Base-by-base conservation (phyloP, 2,329 filamentous ascomycete genomes). In the Aspergillus clavatus region DNA sequence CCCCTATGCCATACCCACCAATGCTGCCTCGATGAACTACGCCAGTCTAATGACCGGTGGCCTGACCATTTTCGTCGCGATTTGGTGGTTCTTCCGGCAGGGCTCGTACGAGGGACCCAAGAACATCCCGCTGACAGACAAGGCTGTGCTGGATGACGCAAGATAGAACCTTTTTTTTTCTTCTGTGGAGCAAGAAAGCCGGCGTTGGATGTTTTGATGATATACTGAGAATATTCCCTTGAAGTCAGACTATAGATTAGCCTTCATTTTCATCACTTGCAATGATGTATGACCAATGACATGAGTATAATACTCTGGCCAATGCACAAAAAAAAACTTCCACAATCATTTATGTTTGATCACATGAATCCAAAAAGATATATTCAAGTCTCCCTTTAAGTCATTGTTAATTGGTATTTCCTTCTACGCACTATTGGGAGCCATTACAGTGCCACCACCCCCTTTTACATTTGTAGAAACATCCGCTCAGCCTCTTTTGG, bases 11-110 rank as follows among this genome's bases (percentile, higher is more conserved):
- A 52, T 77, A 40, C 72, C 74, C 8, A 69, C 72, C 5, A 59
- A 69, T 45, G 71, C 72, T 2, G 57, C 61, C 24, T 68, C 62
- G 3, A 80, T 80, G 77, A 80, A 80, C 53, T 80, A 79, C 55
- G 68, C 71, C 10, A 74, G 68, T 52, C 55, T 79, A 36, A 74
- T 80, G 51, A 74, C 72, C 1, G 76, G 74, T 10, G 77, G 75
- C 1, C 61, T 78, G 48, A 76, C 74, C 0, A 63, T 77, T 8
- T 68, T 80, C 29, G 66, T 79, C 1, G 66, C 61, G 1, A 50
- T 67, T 1, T 78, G 75, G 73, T 77, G 64, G 62, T 57, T 69
- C 40, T 24, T 68, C 43, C 60, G 62, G 46, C 56, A 55, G 50
- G 47, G 51, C 8, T 53, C 56, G 5, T 70, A 71, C 40, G 59